Evolutionary conservation across 73 alveolate species (phyloP).

Genomic region (Paramecium biaurelia): DNA sequence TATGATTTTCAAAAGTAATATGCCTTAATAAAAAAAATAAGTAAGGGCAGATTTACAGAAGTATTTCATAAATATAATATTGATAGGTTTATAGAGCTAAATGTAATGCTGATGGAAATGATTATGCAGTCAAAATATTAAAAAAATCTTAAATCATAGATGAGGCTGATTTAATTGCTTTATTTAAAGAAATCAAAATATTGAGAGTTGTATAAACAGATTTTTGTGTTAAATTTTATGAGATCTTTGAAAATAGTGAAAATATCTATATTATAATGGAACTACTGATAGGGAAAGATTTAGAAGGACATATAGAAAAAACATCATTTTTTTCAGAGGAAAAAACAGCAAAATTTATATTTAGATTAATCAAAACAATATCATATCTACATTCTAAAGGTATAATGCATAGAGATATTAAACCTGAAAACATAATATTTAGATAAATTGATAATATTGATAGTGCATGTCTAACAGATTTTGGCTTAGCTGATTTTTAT

Average conservation of each 20-base stretch:
- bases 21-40: not conserved
- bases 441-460: slow-evolving; percentile 65
- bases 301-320: slow-evolving; percentile 36
- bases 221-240: not conserved
- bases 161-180: not conserved
- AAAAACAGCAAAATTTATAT: not conserved
- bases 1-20: not conserved
- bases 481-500: slow-evolving; percentile 38
- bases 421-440: slow-evolving; percentile 81
- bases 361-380: not conserved
- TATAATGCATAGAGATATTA: slow-evolving; percentile 85
- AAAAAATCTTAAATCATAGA: not conserved
- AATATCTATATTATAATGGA: slow-evolving; percentile 34
- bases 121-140: slow-evolving; percentile 10
- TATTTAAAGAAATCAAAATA: not conserved
- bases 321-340: slow-evolving; percentile 53
- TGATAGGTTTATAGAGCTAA: slow-evolving; percentile 17
- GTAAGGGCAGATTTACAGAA: slow-evolving; percentile 16
- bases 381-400: slow-evolving; percentile 76
- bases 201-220: not conserved
- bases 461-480: slow-evolving; percentile 68
- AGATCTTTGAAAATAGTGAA: not conserved
- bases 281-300: slow-evolving; percentile 48
- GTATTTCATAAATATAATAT: not conserved
- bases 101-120: not conserved